These are phyloP conservation scores for Luvunga scandens DNA, from an alignment of 345 rosid species.

Conservation along the genomic window DNA sequence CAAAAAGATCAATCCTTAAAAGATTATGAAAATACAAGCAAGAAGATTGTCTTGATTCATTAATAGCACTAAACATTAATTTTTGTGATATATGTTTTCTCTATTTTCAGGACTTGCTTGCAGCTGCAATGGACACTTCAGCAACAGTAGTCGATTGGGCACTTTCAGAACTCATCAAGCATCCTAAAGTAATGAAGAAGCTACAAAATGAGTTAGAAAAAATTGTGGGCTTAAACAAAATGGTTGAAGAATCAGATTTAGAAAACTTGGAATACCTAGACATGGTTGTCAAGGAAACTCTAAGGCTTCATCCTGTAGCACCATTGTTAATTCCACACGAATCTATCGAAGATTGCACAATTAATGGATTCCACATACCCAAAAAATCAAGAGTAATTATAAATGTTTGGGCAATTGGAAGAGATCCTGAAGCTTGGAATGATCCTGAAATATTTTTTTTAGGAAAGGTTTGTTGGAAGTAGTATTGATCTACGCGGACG, in stretches of 20 bases:
- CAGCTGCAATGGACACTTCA: conserved; percentile 27
- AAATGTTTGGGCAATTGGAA: conserved; percentile 32
- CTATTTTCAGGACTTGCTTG: conserved; percentile 18
- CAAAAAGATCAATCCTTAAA: background rate
- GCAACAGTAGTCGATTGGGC: conserved; percentile 29
- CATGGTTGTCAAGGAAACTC: conserved; percentile 48
- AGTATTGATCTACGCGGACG: too few species aligned
- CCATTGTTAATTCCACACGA: conserved; percentile 13
- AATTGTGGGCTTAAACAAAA: conserved; percentile 16
- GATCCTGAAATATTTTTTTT: conserved; percentile 33
- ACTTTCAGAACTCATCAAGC: conserved; percentile 19
- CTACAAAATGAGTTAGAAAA: conserved; percentile 5
- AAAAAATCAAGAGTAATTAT: conserved; percentile 8
- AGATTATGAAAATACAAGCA: background rate
- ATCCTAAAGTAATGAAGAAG: conserved; percentile 11
- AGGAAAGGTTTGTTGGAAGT: too few species aligned
- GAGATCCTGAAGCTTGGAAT: conserved; percentile 34
- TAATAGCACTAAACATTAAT: background rate
- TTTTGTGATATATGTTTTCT: background rate
- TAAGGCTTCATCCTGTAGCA: conserved; percentile 27
- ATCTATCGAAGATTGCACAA: conserved; percentile 20
- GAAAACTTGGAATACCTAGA: conserved; percentile 31
- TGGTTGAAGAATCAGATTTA: conserved; percentile 46
- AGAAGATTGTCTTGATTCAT: background rate
- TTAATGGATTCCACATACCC: conserved; percentile 36